Percentiles rank a stretch among this genome's conserved stretches.
Conservation (phyloP, 2,329 filamentous ascomycete species). For the Diaporthe citri region DNA sequence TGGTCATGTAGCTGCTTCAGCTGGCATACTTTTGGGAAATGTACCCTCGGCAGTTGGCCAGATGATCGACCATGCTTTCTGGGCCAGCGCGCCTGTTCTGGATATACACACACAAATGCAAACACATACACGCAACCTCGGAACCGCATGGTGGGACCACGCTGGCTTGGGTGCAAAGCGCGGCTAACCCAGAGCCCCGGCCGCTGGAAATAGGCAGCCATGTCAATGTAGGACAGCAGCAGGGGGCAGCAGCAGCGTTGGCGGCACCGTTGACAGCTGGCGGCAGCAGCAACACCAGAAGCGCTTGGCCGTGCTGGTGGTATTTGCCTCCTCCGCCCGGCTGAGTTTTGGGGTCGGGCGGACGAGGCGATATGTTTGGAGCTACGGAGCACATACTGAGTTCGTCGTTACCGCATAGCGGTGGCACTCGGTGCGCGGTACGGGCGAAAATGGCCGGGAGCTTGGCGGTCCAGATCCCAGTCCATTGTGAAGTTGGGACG, state of each 20-base stretch:
- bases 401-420: slow-evolving; percentile 18
- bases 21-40: slow-evolving; percentile 15
- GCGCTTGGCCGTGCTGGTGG: not conserved
- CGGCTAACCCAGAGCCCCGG: not conserved
- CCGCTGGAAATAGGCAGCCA: not conserved
- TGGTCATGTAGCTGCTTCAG: slow-evolving; percentile 32
- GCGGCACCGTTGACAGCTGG: not conserved
- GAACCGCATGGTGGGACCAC: slow-evolving; percentile 3
- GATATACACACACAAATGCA: not conserved
- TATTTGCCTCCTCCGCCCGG: slow-evolving; percentile 1
- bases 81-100: slow-evolving; percentile 7
- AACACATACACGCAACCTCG: not conserved
- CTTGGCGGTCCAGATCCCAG: slow-evolving; percentile 28
- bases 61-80: slow-evolving; percentile 2
- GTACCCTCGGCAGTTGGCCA: slow-evolving; percentile 30
- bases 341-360: not conserved
- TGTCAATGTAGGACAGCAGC: not conserved
- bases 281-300: not conserved
- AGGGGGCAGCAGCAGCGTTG: not conserved
- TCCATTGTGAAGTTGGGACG: slow-evolving; percentile 1
- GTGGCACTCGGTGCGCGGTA: not conserved
- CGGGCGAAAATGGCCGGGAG: slow-evolving; percentile 5
- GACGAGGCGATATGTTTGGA: slow-evolving; percentile 18
- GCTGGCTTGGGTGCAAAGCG: slow-evolving; percentile 17
- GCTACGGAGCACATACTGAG: slow-evolving; percentile 30